Evolutionary conservation across 2,329 filamentous ascomycete species (phyloP).

Genomic region (Pleurostoma richardsiae): DNA sequence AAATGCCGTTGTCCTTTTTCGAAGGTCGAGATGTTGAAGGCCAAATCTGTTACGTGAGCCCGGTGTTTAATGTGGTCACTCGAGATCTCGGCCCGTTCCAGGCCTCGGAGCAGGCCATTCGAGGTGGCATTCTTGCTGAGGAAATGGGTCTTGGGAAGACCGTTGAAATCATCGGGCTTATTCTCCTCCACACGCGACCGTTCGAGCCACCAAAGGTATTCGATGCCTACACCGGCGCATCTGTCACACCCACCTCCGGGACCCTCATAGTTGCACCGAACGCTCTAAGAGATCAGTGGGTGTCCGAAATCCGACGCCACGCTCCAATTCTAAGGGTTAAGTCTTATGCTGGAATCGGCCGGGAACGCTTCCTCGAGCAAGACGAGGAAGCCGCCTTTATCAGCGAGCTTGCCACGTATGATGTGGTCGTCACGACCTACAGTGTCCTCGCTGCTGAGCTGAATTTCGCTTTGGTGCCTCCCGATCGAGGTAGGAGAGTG

Average conservation of each 20-base stretch:
- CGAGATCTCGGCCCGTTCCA: slow-evolving; percentile 40
- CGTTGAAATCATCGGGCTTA: slow-evolving; percentile 66
- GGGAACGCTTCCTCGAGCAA: slow-evolving; percentile 24
- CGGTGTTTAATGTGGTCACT: slow-evolving; percentile 56
- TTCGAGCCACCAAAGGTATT: slow-evolving; percentile 9
- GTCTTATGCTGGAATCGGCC: slow-evolving; percentile 46
- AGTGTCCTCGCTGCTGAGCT: slow-evolving; percentile 73
- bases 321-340: slow-evolving; percentile 52
- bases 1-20: slow-evolving; percentile 38
- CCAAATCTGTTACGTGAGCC: slow-evolving; percentile 36
- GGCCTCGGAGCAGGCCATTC: slow-evolving; percentile 32
- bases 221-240: slow-evolving; percentile 33
- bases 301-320: slow-evolving; percentile 53
- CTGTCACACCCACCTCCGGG: slow-evolving; percentile 44
- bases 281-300: slow-evolving; percentile 56
- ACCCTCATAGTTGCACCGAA: slow-evolving; percentile 59
- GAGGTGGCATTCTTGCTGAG: slow-evolving; percentile 66
- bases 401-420: slow-evolving; percentile 40
- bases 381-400: slow-evolving; percentile 33
- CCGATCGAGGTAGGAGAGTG: slow-evolving; percentile 62
- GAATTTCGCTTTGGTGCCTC: slow-evolving; percentile 66
- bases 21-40: slow-evolving; percentile 38
- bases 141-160: slow-evolving; percentile 85
- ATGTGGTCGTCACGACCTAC: slow-evolving; percentile 62
- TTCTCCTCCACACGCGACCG: slow-evolving; percentile 55